phyloP scores from a whole-genome alignment of 2,329 filamentous ascomycete species.

The Dryadomyces quercus-mongolicae region DNA sequence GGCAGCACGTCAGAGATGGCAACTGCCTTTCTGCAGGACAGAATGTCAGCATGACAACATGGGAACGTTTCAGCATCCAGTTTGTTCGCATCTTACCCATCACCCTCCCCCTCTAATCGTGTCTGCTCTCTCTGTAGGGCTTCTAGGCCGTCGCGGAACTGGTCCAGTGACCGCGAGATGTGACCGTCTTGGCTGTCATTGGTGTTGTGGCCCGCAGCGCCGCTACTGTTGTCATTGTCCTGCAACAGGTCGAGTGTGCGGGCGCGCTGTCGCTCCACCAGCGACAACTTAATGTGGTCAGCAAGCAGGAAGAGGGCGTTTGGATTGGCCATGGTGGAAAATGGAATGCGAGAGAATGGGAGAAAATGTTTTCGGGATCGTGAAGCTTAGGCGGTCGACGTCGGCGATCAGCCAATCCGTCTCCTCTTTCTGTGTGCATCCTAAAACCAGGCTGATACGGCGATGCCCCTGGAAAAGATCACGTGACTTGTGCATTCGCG shows the following conservation, averaged over 20 bases:
- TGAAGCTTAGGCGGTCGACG: no score
- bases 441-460: no score
- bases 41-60: conserved; percentile 5
- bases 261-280: conserved; percentile 83
- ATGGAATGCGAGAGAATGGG: background rate
- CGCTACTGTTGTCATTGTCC: conserved; percentile 30
- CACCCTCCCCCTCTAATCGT: conserved; percentile 50
- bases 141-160: conserved; percentile 69
- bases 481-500: no score
- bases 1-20: conserved; percentile 51
- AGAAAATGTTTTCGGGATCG: background rate
- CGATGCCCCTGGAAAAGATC: no score
- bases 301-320: conserved; percentile 84
- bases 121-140: conserved; percentile 51
- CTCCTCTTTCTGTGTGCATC: no score
- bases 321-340: conserved; percentile 37
- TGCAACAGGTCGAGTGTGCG: conserved; percentile 57
- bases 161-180: conserved; percentile 78
- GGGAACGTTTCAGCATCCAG: background rate
- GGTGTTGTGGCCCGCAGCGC: background rate
- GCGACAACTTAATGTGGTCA: conserved; percentile 92
- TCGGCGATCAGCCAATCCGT: no score
- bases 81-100: conserved; percentile 32
- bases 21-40: conserved; percentile 27
- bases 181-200: conserved; percentile 70